Base-by-base conservation (phyloP, 352 stramenopile genomes). In the Phytopythium chamaehyphon region DNA sequence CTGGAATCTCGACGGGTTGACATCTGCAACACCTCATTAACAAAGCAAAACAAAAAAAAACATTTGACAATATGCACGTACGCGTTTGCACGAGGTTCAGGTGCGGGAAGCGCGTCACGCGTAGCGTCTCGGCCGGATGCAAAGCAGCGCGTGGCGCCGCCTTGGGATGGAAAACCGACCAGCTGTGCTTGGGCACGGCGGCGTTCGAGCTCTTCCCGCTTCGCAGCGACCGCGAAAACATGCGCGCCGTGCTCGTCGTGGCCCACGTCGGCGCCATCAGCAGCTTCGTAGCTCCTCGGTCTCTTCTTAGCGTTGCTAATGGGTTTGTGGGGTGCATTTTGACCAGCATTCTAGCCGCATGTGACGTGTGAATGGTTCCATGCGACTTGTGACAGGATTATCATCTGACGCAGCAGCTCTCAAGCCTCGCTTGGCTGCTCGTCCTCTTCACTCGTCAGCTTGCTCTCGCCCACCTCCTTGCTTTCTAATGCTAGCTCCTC, bases 1-100 rank as follows among this genome's bases (percentile, higher is more conserved):
- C 60, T 85, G 64, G 15, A 85, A 42, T 38, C 54, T 71, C 16
- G 73, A 85, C 33, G 61, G 71, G 51, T 61, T 64, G n/a, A 80
- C 72, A 59, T 77, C 72, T 83, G 40, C 38, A 35, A 14, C 31
- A n/a, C 15, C 12, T 16, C 19, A 1, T 6, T 19, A 6, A n/a
- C n/a, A n/a, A n/a, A n/a, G n/a, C n/a, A n/a, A n/a, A n/a, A n/a
- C n/a, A n/a, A n/a, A n/a, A n/a, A n/a, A n/a, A n/a, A n/a, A n/a
- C n/a, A n/a, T n/a, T n/a, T n/a, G n/a, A n/a, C n/a, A 14, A 54
- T 14, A 38, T 37, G 14, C 26, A 55, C 68, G 48, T 47, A 85
- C 73, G 60, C 16, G 73, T 73, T 54, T 83, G 73, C 21, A 76
- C 52, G 22, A 81, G 49, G 19, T 62, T 68, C 31, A 81, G 33